Evolutionary conservation across 768 basidiomycete genomes (phyloP).

Genomic region (Cystobasidium tubakii): DNA sequence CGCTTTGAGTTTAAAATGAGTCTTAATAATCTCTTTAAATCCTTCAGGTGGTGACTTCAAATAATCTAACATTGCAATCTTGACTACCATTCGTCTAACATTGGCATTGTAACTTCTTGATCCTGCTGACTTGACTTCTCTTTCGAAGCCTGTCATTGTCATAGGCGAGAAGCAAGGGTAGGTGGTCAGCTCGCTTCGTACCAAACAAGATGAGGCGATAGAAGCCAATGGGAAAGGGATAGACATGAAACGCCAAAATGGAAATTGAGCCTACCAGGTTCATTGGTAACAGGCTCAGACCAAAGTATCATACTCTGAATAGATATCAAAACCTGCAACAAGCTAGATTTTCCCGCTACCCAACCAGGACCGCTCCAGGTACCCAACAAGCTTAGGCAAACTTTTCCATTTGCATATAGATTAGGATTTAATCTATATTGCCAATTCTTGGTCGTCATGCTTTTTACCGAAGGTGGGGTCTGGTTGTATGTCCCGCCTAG

Average conservation of each 20-base stretch:
- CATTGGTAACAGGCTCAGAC: slow-evolving; percentile 63
- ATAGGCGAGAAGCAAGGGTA: too few relatives aligned
- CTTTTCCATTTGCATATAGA: slow-evolving; percentile 92
- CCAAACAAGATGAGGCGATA: neutral
- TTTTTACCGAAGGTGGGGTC: slow-evolving; percentile 69
- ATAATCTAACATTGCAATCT: slow-evolving; percentile 80
- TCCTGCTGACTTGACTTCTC: slow-evolving; percentile 11
- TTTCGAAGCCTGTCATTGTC: slow-evolving; percentile 58
- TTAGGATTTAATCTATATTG: slow-evolving; percentile 91
- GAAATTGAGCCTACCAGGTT: too few relatives aligned
- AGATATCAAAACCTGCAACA: slow-evolving; percentile 81
- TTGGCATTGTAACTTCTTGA: slow-evolving; percentile 58
- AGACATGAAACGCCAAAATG: too few relatives aligned
- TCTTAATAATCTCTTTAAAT: slow-evolving; percentile 77
- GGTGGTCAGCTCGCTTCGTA: too few relatives aligned
- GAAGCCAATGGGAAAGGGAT: too few relatives aligned
- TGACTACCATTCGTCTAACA: slow-evolving; percentile 83
- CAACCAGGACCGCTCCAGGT: slow-evolving; percentile 83
- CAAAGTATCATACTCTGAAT: slow-evolving; percentile 82
- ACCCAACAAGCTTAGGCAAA: slow-evolving; percentile 81
- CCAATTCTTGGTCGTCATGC: slow-evolving; percentile 75
- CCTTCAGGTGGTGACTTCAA: slow-evolving; percentile 75
- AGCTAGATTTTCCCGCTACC: slow-evolving; percentile 80
- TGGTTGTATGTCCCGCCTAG: slow-evolving; percentile 82
- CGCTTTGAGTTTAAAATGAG: slow-evolving; percentile 84